Percentiles rank a stretch among this genome's conserved stretches.
These are phyloP conservation scores for Hyaloperonospora arabidopsidis DNA, from an alignment of 352 stramenopile species.

Conservation along the genomic window DNA sequence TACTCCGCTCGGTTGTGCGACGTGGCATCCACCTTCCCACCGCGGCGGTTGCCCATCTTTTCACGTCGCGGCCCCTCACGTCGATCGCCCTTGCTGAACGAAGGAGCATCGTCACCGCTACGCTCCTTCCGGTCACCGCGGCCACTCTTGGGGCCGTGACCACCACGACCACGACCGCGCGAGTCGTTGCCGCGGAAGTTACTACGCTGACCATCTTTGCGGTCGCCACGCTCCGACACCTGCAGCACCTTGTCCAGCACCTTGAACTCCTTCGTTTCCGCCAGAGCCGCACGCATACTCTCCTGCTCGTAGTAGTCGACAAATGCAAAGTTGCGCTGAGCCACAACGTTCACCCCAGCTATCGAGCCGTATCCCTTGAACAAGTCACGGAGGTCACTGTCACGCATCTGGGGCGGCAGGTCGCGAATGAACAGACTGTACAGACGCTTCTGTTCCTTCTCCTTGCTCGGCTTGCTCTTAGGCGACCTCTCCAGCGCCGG, in stretches of 20 bases:
- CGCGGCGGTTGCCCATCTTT: conserved; percentile 53
- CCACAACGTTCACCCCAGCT: conserved; percentile 55
- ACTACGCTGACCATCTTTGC: conserved; percentile 59
- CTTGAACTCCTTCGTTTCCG: conserved; percentile 58
- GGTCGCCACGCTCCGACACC: conserved; percentile 64
- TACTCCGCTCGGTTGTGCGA: conserved; percentile 44
- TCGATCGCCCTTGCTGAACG: conserved; percentile 29
- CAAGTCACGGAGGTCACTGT: conserved; percentile 66
- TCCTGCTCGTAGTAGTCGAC: conserved; percentile 77
- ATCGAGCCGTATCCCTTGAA: conserved; percentile 76
- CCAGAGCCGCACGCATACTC: conserved; percentile 65
- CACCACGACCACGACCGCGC: conserved; percentile 41
- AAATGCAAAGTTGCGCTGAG: conserved; percentile 64
- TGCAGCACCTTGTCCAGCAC: conserved; percentile 67
- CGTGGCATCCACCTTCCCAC: conserved; percentile 52
- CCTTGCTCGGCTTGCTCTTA: conserved; percentile 48
- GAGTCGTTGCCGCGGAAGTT: conserved; percentile 45
- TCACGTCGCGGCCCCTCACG: conserved; percentile 43
- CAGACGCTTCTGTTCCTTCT: conserved; percentile 32
- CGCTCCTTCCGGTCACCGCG: conserved; percentile 66
- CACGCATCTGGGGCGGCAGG: conserved; percentile 62
- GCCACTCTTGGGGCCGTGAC: conserved; percentile 38
- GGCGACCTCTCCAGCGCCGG: conserved; percentile 22
- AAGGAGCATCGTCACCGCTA: conserved; percentile 40
- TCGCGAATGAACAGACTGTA: conserved; percentile 77